phyloP scores from a whole-genome alignment of 345 rosid species.

The Arabis hirsuta region DNA sequence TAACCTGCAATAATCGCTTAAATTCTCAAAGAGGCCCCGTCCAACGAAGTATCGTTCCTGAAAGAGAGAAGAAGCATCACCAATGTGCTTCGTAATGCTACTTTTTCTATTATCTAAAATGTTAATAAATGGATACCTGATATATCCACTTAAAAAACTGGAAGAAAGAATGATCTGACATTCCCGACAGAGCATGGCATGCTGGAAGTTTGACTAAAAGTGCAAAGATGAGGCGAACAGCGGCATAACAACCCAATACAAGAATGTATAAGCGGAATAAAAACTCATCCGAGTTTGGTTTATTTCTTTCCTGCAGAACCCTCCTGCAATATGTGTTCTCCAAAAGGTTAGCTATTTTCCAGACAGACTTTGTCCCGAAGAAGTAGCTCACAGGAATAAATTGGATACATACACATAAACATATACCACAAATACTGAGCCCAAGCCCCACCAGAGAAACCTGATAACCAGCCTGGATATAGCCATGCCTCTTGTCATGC shows the following conservation, averaged over 20 bases:
- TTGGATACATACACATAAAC: conserved; percentile 70
- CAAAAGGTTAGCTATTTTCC: conserved; percentile 30
- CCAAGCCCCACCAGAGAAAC: conserved; percentile 85
- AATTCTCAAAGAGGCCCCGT: conserved; percentile 88
- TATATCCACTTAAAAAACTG: conserved; percentile 99
- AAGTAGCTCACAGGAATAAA: conserved; percentile 12
- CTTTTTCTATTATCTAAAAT: conserved; percentile 17
- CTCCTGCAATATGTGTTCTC: conserved; percentile 57
- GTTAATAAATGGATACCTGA: conserved; percentile 59
- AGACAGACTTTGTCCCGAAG: conserved; percentile 23
- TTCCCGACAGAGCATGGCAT: conserved; percentile 82
- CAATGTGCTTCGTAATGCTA: conserved; percentile 22
- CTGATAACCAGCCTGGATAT: conserved; percentile 87
- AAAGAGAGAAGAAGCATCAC: conserved; percentile 37
- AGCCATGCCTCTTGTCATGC: conserved; percentile 96
- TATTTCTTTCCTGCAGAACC: conserved; percentile 74
- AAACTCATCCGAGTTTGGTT: conserved; percentile 59
- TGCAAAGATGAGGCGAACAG: conserved; percentile 69
- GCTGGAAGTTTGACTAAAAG: conserved; percentile 76
- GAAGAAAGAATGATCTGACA: conserved; percentile 93
- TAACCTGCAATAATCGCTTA: conserved; percentile 91
- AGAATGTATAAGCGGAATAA: conserved; percentile 86
- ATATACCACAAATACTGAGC: conserved; percentile 72
- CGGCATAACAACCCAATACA: conserved; percentile 85
- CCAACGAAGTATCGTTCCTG: conserved; percentile 99